Evolutionary conservation across 2,329 filamentous ascomycete species (phyloP).

Genomic region (Arthrobotrys musiformis): DNA sequence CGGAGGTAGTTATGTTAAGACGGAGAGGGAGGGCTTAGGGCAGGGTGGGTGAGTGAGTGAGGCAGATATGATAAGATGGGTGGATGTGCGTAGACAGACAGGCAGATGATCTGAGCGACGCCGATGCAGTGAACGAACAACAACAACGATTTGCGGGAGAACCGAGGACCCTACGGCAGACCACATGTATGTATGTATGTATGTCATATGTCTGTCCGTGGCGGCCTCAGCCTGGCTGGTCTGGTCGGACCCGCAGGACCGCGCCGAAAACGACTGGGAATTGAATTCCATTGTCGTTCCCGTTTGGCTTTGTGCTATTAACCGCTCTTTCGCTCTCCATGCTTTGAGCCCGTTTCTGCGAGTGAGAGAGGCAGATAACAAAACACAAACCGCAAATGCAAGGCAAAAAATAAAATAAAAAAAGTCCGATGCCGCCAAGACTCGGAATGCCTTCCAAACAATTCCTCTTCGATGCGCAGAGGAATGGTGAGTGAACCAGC

Average conservation of each 20-base stretch:
- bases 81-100: not conserved
- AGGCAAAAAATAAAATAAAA: not conserved
- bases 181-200: too few relatives aligned
- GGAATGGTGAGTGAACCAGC: constrained; percentile 27
- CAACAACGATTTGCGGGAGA: constrained; percentile 33
- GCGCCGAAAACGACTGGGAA: constrained; percentile 38
- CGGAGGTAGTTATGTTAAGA: not conserved
- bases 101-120: too few relatives aligned
- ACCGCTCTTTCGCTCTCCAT: constrained; percentile 44
- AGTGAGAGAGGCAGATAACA: not conserved
- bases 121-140: not conserved
- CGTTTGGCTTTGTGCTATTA: constrained; percentile 18
- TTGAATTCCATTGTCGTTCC: constrained; percentile 23
- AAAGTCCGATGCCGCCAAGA: constrained; percentile 31
- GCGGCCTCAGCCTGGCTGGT: not conserved
- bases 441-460: constrained; percentile 14
- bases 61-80: not conserved
- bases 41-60: not conserved
- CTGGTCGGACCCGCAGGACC: not conserved
- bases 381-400: not conserved
- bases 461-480: constrained; percentile 29
- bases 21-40: too few relatives aligned
- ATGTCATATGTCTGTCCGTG: too few relatives aligned
- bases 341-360: constrained; percentile 21
- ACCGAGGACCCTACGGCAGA: too few relatives aligned